A percentile compares a stretch with the other conserved stretches of the same genome.
Evolutionary conservation across 441 rosid genomes (phyloP).

Genomic region (Eutrema salsugineum): DNA sequence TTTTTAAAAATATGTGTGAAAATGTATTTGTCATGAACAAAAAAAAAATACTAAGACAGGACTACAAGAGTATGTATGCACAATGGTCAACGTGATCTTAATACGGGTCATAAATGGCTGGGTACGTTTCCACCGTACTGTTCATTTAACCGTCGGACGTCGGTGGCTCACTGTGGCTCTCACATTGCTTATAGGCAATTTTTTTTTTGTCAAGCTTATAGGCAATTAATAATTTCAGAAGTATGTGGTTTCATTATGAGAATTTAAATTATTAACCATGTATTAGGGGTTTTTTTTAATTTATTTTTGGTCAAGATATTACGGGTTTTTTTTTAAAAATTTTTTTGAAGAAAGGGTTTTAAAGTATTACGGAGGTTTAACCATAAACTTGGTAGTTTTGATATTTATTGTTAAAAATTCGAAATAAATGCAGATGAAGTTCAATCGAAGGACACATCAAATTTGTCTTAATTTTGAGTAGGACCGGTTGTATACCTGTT

Average conservation of each 20-base stretch:
- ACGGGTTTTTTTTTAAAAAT: no score
- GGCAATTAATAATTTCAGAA: no score
- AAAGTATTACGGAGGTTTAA: not conserved
- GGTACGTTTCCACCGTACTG: not conserved
- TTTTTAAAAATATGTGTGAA: no score
- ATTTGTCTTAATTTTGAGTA: not conserved
- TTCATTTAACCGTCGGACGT: slow-evolving; percentile 6
- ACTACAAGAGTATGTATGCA: not conserved
- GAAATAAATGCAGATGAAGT: slow-evolving; percentile 5
- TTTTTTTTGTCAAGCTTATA: not conserved
- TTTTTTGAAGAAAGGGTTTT: no score
- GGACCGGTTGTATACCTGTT: not conserved
- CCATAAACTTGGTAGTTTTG: not conserved
- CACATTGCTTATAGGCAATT: not conserved
- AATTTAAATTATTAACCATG: no score
- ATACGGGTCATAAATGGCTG: not conserved
- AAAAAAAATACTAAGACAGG: no score
- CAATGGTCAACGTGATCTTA: slow-evolving; percentile 4
- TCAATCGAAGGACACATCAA: not conserved
- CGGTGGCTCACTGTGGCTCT: slow-evolving; percentile 3
- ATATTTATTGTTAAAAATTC: not conserved
- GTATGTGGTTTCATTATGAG: no score
- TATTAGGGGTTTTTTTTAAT: no score
- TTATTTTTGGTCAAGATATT: no score
- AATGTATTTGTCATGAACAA: no score